Evolutionary conservation across 768 basidiomycete genomes (phyloP).

Genomic region (Boletus subparvulus): DNA sequence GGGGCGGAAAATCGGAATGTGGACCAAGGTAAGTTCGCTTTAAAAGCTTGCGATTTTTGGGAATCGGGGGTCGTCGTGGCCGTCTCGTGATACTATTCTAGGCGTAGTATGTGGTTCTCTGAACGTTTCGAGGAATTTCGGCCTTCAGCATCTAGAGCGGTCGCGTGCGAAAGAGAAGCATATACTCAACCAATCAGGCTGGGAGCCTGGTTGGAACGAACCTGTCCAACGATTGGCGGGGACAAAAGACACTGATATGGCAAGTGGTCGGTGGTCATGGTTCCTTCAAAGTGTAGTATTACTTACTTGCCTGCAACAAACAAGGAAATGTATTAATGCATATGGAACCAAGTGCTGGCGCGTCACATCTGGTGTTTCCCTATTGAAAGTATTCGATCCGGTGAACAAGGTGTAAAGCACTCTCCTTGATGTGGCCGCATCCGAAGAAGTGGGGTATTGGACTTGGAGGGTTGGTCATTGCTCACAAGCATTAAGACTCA

Average conservation of each 20-base stretch:
- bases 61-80: neutral
- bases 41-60: constrained; percentile 4
- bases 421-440: neutral
- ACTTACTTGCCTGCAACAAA: neutral
- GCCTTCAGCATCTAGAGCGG: constrained; percentile 12
- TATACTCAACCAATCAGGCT: neutral
- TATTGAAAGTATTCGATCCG: neutral
- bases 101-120: constrained; percentile 1
- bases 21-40: neutral
- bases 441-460: too few species aligned
- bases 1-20: neutral
- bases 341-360: neutral
- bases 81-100: neutral
- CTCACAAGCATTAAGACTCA: too few species aligned
- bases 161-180: constrained; percentile 11
- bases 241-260: neutral
- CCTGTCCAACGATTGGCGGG: neutral
- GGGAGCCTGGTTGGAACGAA: neutral
- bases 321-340: neutral
- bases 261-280: neutral
- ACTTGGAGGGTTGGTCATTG: too few species aligned
- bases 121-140: neutral
- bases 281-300: neutral
- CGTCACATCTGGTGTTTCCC: neutral
- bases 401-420: neutral